Percentiles rank a stretch among this genome's conserved stretches.
These are phyloP conservation scores for Fimicolochytrium jonesii DNA, from an alignment of 192 early-diverging fungal genomes.

Conservation along the genomic window DNA sequence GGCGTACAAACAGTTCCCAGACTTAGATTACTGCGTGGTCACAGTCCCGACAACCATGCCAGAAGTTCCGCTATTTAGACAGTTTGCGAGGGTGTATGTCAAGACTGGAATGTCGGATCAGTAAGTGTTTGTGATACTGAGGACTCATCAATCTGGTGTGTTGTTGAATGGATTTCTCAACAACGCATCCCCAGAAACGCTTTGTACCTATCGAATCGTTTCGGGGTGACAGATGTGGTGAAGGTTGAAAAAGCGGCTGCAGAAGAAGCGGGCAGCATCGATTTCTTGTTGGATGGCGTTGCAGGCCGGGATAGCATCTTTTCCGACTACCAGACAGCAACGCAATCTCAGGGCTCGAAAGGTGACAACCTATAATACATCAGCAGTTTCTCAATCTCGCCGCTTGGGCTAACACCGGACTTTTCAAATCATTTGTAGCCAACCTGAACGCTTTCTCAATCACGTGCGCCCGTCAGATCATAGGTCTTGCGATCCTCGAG, in stretches of 20 bases:
- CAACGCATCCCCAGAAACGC: no score
- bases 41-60: slow-evolving; percentile 36
- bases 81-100: slow-evolving; percentile 26
- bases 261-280: slow-evolving; percentile 14
- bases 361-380: no score
- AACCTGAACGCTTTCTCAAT: no score
- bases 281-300: slow-evolving; percentile 19
- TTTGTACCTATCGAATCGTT: slow-evolving; percentile 43
- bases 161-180: no score
- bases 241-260: slow-evolving; percentile 14
- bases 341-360: no score
- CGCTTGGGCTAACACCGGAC: not conserved
- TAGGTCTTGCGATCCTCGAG: no score
- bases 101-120: slow-evolving; percentile 25
- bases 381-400: no score
- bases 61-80: slow-evolving; percentile 39
- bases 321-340: no score
- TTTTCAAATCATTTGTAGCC: slow-evolving; percentile 7
- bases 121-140: slow-evolving; percentile 17
- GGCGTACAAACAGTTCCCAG: slow-evolving; percentile 41
- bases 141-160: no score
- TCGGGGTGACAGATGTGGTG: slow-evolving; percentile 22
- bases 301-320: slow-evolving; percentile 22
- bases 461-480: no score
- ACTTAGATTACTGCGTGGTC: slow-evolving; percentile 48